Evolutionary conservation across 1,139 yeast genomes (phyloP).

Genomic region (Candida glucosophila): DNA sequence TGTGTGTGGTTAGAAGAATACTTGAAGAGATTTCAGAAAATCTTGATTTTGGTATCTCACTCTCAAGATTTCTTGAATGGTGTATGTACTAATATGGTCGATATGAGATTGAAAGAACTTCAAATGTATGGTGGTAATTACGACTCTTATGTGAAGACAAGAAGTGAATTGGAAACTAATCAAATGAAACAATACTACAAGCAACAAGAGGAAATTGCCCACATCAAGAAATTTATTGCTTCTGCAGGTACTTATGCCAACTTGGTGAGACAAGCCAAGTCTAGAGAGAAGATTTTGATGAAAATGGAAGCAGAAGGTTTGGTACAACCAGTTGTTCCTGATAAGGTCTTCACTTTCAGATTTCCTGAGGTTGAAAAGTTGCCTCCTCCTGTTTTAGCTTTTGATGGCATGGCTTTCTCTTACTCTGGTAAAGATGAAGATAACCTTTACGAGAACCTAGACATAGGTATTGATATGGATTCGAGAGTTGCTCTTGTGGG

Average conservation of each 20-base stretch:
- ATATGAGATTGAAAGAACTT: constrained; percentile 77
- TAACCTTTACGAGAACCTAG: constrained; percentile 81
- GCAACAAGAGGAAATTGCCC: constrained; percentile 98
- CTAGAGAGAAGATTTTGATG: constrained; percentile 97
- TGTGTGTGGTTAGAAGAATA: constrained; percentile 99
- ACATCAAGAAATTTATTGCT: constrained; percentile 97
- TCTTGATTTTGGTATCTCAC: constrained; percentile 90
- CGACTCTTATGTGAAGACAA: constrained; percentile 92
- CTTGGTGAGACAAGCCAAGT: constrained; percentile 96
- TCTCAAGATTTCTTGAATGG: constrained; percentile 99
- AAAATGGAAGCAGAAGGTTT: constrained; percentile 99
- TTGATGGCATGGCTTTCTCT: constrained; percentile 89
- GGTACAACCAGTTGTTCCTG: constrained; percentile 86
- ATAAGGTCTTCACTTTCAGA: constrained; percentile 85
- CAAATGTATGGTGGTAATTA: constrained; percentile 94
- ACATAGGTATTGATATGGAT: constrained; percentile 99
- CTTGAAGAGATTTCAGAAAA: constrained; percentile 87
- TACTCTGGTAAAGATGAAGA: constrained; percentile 84
- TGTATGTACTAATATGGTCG: constrained; percentile 96
- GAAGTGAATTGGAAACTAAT: constrained; percentile 88
- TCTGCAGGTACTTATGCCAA: constrained; percentile 99
- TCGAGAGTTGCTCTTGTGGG: constrained; percentile 97
- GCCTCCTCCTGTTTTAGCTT: constrained; percentile 98
- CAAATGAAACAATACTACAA: constrained; percentile 96
- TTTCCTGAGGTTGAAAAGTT: constrained; percentile 95